A percentile compares a stretch with the other conserved stretches of the same genome.
phyloP scores from a whole-genome alignment of 2,329 filamentous ascomycete species.

The Scytalidium lignicola region DNA sequence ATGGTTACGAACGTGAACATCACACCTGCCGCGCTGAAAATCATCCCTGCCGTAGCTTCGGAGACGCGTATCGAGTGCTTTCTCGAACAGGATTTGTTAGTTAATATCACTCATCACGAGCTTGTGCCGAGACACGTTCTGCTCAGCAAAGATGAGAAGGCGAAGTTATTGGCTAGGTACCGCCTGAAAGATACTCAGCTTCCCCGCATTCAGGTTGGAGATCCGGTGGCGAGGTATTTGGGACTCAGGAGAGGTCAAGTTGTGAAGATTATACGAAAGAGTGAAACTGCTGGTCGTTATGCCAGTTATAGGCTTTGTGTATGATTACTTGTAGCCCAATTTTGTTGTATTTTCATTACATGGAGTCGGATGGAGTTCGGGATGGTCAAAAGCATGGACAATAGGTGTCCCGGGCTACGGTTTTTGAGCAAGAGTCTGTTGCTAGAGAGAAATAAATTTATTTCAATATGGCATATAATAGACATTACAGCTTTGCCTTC shows the following conservation, averaged over 20 bases:
- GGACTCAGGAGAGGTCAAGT: constrained; percentile 89
- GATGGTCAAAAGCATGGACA: constrained; percentile 13
- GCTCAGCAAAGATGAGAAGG: constrained; percentile 86
- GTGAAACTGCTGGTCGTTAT: constrained; percentile 92
- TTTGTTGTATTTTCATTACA: not conserved
- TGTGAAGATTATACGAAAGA: constrained; percentile 95
- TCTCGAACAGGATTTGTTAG: constrained; percentile 88
- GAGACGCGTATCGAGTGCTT: constrained; percentile 88
- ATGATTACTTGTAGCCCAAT: constrained; percentile 28
- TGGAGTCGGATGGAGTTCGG: constrained; percentile 5
- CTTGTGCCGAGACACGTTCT: constrained; percentile 91
- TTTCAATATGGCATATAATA: not conserved
- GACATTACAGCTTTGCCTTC: constrained; percentile 30
- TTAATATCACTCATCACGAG: constrained; percentile 98
- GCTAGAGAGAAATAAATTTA: not conserved
- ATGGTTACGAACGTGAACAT: constrained; percentile 81
- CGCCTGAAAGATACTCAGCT: constrained; percentile 96
- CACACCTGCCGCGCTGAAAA: constrained; percentile 81
- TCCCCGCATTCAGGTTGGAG: constrained; percentile 83
- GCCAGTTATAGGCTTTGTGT: constrained; percentile 82
- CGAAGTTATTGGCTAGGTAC: constrained; percentile 79
- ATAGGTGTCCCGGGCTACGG: constrained; percentile 11
- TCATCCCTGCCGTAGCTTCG: constrained; percentile 71
- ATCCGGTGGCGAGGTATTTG: constrained; percentile 89
- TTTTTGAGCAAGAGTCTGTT: not conserved